Conservation (phyloP, 1,139 yeast species). For the Diutina mesorugosa region DNA sequence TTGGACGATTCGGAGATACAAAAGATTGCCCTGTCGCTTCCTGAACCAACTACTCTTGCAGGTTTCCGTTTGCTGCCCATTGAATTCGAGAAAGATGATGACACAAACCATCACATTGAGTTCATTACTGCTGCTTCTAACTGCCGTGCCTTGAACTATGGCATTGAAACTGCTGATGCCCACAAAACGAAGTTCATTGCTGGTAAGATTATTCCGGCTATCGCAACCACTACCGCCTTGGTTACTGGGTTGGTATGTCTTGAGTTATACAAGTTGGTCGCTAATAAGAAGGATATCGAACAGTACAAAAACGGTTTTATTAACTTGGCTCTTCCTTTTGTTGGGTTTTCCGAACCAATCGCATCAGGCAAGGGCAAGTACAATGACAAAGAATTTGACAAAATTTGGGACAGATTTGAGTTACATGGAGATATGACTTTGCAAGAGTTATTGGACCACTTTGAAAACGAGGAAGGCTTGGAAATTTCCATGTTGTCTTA, state of each 20-base stretch:
- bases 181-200: slow-evolving; percentile 75
- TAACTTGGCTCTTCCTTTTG: slow-evolving; percentile 88
- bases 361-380: slow-evolving; percentile 73
- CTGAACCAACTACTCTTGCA: slow-evolving; percentile 80
- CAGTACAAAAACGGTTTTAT: slow-evolving; percentile 90
- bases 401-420: slow-evolving; percentile 92
- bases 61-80: slow-evolving; percentile 79
- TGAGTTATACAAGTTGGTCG: slow-evolving; percentile 85
- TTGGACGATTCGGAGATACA: slow-evolving; percentile 47
- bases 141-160: slow-evolving; percentile 86
- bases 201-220: slow-evolving; percentile 95
- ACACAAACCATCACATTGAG: slow-evolving; percentile 89
- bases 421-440: slow-evolving; percentile 69
- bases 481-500: slow-evolving; percentile 85
- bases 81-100: slow-evolving; percentile 97
- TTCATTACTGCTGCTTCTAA: slow-evolving; percentile 96
- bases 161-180: slow-evolving; percentile 68
- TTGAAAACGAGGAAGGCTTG: slow-evolving; percentile 70
- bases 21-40: slow-evolving; percentile 62
- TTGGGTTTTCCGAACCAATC: slow-evolving; percentile 95
- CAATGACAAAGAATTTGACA: slow-evolving; percentile 70
- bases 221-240: slow-evolving; percentile 95
- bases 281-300: slow-evolving; percentile 59
- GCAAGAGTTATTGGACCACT: slow-evolving; percentile 61
- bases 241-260: slow-evolving; percentile 91